Base-by-base conservation (phyloP, 305 asterid species). In the Fraxinus sp. region DNA sequence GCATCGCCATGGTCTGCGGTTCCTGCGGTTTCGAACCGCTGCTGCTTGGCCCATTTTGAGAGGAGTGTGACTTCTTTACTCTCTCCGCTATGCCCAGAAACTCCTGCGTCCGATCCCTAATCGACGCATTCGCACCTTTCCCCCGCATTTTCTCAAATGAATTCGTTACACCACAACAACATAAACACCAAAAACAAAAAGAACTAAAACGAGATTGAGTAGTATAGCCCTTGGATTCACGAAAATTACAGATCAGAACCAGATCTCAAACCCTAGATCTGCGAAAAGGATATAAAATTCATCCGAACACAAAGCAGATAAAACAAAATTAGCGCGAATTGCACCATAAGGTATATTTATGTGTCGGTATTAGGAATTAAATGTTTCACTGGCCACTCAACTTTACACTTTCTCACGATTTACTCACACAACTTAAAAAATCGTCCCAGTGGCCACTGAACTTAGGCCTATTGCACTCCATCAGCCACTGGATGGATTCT, bases 21-120 rank as follows among this genome's bases (percentile, higher is more conserved):
- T 86, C 91, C 82, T 85, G 93, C 20, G 79, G 78, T 86, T 80
- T 91, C 74, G 91, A 87, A 83, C 92, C 93, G 88, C 92, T 89
- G 86, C 97, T 92, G 84, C 90, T 89, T 22, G 95, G 89, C 66
- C 92, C 98, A 89, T 91, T 91, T 84, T 87, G 88, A 75, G 85
- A 82, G 3, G 96, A 84, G 32, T 66, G 24, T 18, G 97, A 91
- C 86, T 93, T 93, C 87, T 83, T 90, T 9, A 88, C 86, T 90
- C 90, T 89, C 86, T 91, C 97, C 68, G 94, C 92, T 80, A 91
- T 86, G 84, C 90, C 94, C 71, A 88, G 84, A 41, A 96, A 94
- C 88, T 96, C 99, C 81, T 81, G 92, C 37, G 98, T 93, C 83
- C 98, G 97, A 93, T 96, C 98, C 89, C 98, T 90, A 68, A 87